Evolutionary conservation across 164 flowering plant species (phyloP).

Genomic region (Hamamelis virginiana): DNA sequence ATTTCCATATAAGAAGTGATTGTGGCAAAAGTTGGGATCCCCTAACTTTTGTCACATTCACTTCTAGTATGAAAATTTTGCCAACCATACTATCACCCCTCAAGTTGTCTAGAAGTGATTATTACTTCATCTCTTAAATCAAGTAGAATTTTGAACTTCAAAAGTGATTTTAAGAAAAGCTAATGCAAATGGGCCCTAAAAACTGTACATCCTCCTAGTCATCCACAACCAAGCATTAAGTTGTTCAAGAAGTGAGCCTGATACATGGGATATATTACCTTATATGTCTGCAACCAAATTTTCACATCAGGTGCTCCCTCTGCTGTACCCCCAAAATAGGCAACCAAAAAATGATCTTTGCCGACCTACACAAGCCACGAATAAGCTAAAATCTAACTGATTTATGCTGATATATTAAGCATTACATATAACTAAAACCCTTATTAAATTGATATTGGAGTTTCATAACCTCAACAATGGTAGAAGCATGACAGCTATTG

Average conservation of each 20-base stretch:
- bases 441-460: neutral
- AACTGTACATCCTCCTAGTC: neutral
- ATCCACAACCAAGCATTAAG: neutral
- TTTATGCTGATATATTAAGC: neutral
- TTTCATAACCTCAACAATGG: conserved; percentile 77
- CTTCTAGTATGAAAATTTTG: no score
- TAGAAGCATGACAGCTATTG: conserved; percentile 91
- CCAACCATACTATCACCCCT: no score
- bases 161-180: no score
- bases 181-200: no score
- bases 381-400: neutral
- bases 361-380: conserved; percentile 51
- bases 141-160: no score
- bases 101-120: no score
- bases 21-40: no score
- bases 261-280: conserved; percentile 34
- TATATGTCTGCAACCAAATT: conserved; percentile 83
- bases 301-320: conserved; percentile 96
- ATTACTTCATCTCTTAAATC: no score
- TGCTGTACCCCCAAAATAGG: conserved; percentile 80
- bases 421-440: neutral
- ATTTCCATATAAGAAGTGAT: no score
- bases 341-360: conserved; percentile 69
- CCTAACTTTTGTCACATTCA: no score
- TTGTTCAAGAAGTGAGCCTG: no score